Base-by-base conservation (phyloP, 371 early-diverging fungal genomes). In the Mucor velutinosus region DNA sequence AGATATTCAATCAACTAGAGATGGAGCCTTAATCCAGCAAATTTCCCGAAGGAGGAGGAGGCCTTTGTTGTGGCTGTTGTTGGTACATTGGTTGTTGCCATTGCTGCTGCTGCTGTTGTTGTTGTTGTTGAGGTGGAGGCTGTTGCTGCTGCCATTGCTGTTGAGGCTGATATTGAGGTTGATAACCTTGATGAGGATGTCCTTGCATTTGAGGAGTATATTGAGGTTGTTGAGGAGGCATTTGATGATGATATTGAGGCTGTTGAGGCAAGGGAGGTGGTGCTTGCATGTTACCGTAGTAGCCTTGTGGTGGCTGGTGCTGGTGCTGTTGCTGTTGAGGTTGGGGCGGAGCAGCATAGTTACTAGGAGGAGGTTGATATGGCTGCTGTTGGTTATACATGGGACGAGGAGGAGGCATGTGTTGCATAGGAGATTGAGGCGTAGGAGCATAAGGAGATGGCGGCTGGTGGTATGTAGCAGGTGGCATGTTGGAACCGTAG, bases 221-320 rank as follows among this genome's bases (percentile, higher is more conserved):
- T 10, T 27, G 73, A 32, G 76, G 77, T 27, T 70, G 76, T 43
- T 73, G 77, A 55, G 76, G 75, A n/a, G 69, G 72, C 49, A 67
- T 69, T 58, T 61, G 79, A 10, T 58, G 75, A 29, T 71, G 74
- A 56, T 72, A 72, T 65, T 67, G 79, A 33, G 47, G 67, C 21
- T 58, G 71, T 37, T 59, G 64, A 33, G 29, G 65, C 41, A 63
- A 14, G 27, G 71, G 30, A 62, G 64, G 73, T 21, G 57, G 73
- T 33, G 51, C 59, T 45, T 58, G 60, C 30, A 47, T 63, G 3
- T 33, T 63, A 35, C 12, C 66, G 55, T 51, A 70, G 64, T 29
- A 75, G 45, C 33, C 66, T 63, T 73, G 74, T 59, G 61, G 72
- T 25, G 69, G 72, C 23, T 62, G 72, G 19, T 66, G 66, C 21